Evolutionary conservation across 495 filamentous ascomycete species (phyloP), one percentile per base, ranked within the genome.

Genomic region (Penicillium ochrochloron): DNA sequence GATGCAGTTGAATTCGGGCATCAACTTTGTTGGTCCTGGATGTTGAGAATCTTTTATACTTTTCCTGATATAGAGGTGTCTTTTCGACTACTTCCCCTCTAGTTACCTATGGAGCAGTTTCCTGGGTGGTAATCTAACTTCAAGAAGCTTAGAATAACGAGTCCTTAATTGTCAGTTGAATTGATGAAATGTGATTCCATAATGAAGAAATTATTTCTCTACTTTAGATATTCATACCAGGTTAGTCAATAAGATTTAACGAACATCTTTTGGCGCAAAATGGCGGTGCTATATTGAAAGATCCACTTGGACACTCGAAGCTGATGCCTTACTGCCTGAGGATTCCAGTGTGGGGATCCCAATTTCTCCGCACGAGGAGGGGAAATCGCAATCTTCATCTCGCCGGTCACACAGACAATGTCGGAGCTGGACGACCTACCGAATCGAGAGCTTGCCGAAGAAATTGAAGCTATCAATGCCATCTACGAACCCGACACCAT

Each of bases 381-480:
- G 48, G 61, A 50, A 41, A 14, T 33, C 25, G 41, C 51, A 57
- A 34, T 58, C 57, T 52, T 61, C 44, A 60, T 53, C 35, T 56
- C 23, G 57, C 60, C 57, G 31, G 57, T 14, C 41, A 61, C 48
- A 52, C 57, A 23, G 56, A 66, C 31, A 65, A 74, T 74, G 71
- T 69, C 67, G 46, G 66, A 63, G 39, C 68, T 74, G 44, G 70
- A 74, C 23, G 25, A 63, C 44, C 58, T 77, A 10, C 53, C 61
- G 80, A 93, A 82, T 37, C 64, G 65, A 56, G 92, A 94, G 37
- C 87, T 97, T 25, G 73, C 71, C 42, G 92, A 97, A 77, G 95
- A 99, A 78, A 80, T 94, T 17, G 89, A 90, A 70, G 92, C 92
- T 55, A 91, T 99, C 65, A 97, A 95, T 74, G 92, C 94, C 23